Conservation (phyloP, 1,139 yeast genomes). For the Lodderomyces metapsilosis region DNA sequence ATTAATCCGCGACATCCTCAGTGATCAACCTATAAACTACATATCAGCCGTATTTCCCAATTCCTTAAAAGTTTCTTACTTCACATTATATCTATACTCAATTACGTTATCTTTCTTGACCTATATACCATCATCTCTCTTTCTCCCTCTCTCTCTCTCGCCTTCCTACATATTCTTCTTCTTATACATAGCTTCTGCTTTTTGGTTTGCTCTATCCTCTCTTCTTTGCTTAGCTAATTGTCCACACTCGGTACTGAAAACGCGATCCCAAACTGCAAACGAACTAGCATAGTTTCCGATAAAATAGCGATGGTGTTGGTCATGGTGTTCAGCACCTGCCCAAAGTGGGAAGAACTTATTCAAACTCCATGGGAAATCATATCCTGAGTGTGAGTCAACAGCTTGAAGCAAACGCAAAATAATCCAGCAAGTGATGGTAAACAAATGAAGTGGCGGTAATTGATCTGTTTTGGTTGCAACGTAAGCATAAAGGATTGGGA, state of each 20-base stretch:
- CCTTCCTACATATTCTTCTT: no score
- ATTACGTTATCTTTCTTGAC: no score
- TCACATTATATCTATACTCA: no score
- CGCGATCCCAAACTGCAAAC: conserved; percentile 91
- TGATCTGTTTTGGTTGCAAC: conserved; percentile 33
- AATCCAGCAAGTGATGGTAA: conserved; percentile 86
- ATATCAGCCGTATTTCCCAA: no score
- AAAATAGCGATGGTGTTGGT: conserved; percentile 92
- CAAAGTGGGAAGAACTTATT: conserved; percentile 89
- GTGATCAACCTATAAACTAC: no score
- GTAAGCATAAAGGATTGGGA: conserved; percentile 65
- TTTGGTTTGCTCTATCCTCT: conserved; percentile 34
- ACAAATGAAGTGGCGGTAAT: conserved; percentile 59
- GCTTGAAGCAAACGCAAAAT: conserved; percentile 89
- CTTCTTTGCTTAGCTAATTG: conserved; percentile 61
- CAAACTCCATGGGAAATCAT: conserved; percentile 95
- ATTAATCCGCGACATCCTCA: no score
- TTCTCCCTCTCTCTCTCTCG: no score
- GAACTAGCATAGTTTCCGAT: conserved; percentile 91
- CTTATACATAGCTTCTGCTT: conserved; percentile 5
- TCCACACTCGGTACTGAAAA: conserved; percentile 82
- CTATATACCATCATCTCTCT: no score
- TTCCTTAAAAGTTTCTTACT: no score
- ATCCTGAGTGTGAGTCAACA: conserved; percentile 94
- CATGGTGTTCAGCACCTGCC: conserved; percentile 99